These are phyloP conservation scores for Taiwanofungus camphoratus DNA, from an alignment of 1,284 basidiomycete genomes.

Conservation along the genomic window DNA sequence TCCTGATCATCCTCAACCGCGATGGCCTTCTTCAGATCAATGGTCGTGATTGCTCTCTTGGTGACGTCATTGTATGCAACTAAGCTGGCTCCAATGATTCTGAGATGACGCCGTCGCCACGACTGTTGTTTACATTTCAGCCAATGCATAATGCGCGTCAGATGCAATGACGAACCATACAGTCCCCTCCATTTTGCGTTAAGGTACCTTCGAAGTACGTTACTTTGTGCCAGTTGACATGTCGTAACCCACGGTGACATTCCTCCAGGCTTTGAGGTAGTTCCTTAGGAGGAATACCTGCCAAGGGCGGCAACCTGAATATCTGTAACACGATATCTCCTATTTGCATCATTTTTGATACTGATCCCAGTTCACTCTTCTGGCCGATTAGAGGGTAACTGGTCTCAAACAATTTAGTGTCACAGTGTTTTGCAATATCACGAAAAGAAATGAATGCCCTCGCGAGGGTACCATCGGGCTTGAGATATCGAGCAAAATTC, in stretches of 20 bases:
- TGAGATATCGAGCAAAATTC: constrained; percentile 79
- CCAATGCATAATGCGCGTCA: too few species aligned
- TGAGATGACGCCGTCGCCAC: constrained; percentile 84
- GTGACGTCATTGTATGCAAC: constrained; percentile 95
- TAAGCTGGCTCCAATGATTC: constrained; percentile 82
- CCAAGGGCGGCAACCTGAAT: constrained; percentile 85
- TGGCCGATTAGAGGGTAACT: constrained; percentile 81
- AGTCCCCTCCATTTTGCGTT: constrained; percentile 96
- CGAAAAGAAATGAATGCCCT: constrained; percentile 83
- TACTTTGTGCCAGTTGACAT: constrained; percentile 88
- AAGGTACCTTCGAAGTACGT: constrained; percentile 90
- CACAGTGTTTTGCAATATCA: constrained; percentile 76
- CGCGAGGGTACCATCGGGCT: constrained; percentile 74
- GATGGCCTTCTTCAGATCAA: constrained; percentile 84
- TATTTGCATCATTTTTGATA: constrained; percentile 54
- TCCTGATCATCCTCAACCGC: constrained; percentile 74
- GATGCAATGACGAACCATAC: constrained; percentile 56
- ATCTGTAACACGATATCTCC: constrained; percentile 84
- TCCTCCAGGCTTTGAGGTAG: constrained; percentile 92
- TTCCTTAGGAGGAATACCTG: constrained; percentile 71
- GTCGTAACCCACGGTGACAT: constrained; percentile 81
- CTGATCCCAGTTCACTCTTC: constrained; percentile 50
- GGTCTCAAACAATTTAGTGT: constrained; percentile 78
- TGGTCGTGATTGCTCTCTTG: constrained; percentile 84
- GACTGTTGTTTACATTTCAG: too few species aligned